These are phyloP conservation scores for Verticillium nubilum DNA, from an alignment of 2,329 filamentous ascomycete genomes.

Conservation along the genomic window DNA sequence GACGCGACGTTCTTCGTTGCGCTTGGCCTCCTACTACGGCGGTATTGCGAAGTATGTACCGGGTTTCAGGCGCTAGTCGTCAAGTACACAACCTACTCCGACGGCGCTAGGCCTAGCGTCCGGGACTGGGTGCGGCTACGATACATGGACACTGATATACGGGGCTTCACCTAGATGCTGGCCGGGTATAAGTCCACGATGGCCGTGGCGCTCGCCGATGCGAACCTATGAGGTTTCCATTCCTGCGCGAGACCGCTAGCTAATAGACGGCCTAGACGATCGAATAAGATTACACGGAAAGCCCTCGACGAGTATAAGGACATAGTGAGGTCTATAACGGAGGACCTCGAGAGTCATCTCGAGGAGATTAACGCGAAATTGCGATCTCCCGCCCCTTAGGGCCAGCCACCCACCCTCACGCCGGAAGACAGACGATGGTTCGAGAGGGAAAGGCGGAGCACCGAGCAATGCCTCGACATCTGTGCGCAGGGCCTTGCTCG, in stretches of 20 bases:
- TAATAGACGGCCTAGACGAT: neutral
- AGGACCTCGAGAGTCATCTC: conserved; percentile 1
- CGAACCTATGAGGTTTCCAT: conserved; percentile 1
- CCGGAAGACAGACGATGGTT: neutral
- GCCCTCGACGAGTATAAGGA: conserved; percentile 1
- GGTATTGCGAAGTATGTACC: neutral
- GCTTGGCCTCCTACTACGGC: neutral
- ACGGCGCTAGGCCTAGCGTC: conserved; percentile 1
- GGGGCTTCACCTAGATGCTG: conserved; percentile 2
- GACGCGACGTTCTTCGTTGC: neutral
- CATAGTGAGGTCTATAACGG: neutral
- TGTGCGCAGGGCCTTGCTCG: conserved; percentile 16
- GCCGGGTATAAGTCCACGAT: conserved; percentile 5
- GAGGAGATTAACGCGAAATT: conserved; percentile 1
- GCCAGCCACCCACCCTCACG: too few species aligned
- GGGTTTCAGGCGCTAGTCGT: neutral
- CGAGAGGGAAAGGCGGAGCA: conserved; percentile 15
- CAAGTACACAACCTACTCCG: conserved; percentile 3
- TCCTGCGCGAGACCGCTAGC: neutral
- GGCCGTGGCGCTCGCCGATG: neutral
- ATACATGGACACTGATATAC: conserved; percentile 4
- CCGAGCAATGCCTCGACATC: conserved; percentile 14
- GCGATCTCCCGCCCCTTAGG: neutral
- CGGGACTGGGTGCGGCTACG: conserved; percentile 2
- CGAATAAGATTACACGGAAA: neutral